Evolutionary conservation across 2,329 filamentous ascomycete species (phyloP), one percentile per base, ranked within the genome.

Genomic region (Escovopsis sp.): DNA sequence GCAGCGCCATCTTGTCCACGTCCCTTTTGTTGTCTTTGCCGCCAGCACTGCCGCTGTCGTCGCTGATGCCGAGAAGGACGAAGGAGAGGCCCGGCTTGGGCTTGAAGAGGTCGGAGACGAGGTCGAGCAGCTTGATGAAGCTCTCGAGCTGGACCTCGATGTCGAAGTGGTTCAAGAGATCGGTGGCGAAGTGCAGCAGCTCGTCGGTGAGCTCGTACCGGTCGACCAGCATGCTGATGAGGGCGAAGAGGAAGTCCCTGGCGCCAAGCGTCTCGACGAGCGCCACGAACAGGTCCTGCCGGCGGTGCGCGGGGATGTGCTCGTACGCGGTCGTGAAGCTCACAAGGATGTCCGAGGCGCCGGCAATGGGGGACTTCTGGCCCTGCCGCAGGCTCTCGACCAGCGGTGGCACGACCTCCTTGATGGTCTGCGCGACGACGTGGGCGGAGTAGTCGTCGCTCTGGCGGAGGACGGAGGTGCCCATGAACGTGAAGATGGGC

Each of bases 401-500:
- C 31, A 98, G 65, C 12, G 88, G 86, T 17, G 92, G 92, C 21
- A 98, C 83, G 16, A 98, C 87, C 47, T 88, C 81, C 41, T 86
- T 83, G 47, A 98, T 87, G 2, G 90, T 96, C 62, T 85, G 86
- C 48, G 92, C 85, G 39, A 94, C 88, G 23, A 98, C 88, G 53
- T 94, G 84, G 11, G 87, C 86, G 16, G 90, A 96, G 60, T 94
- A 96, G 47, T 96, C 88, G 48, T 98, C 92, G 47, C 84, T 85
- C 59, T 94, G 88, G 33, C 83, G 78, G 34, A 98, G 69, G 15
- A 94, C 79, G 4, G 84, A 94, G 30, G 79, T 81, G 29, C 88
- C 86, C 79, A 96, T 94, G 53, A 96, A 94, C 0, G 90, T 96
- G 60, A 98, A 98, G 35, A 98, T 88, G 11, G 90, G 90, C 90